Percentiles rank a stretch among this genome's conserved stretches.
These are phyloP conservation scores for Hibiscus trionum DNA, from an alignment of 345 rosid species.

Conservation along the genomic window DNA sequence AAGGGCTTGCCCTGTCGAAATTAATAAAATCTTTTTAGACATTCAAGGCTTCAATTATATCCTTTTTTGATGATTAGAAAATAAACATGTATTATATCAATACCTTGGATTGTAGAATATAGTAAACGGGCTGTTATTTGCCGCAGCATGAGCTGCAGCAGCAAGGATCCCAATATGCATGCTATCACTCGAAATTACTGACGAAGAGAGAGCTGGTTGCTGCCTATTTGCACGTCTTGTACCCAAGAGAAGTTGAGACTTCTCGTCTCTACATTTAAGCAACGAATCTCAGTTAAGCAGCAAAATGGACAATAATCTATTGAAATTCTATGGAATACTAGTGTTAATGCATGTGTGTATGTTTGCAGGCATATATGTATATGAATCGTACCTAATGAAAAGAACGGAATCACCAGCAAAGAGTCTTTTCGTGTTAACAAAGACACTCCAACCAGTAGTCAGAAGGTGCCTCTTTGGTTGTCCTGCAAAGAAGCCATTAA, in stretches of 20 bases:
- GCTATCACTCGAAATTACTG: slow-evolving; percentile 94
- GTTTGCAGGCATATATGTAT: background rate
- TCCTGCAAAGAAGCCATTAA: slow-evolving; percentile 38
- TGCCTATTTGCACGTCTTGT: slow-evolving; percentile 81
- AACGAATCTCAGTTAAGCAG: slow-evolving; percentile 10
- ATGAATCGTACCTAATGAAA: slow-evolving; percentile 57
- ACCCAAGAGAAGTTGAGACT: slow-evolving; percentile 83
- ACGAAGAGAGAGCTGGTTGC: slow-evolving; percentile 89
- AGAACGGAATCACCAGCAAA: slow-evolving; percentile 93
- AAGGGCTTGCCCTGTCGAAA: slow-evolving; percentile 78
- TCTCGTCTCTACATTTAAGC: slow-evolving; percentile 66
- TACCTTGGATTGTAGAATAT: slow-evolving; percentile 95
- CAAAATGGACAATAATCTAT: slow-evolving; percentile 5
- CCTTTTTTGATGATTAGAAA: background rate
- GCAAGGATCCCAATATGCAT: slow-evolving; percentile 99
- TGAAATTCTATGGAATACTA: background rate
- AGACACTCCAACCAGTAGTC: slow-evolving; percentile 95
- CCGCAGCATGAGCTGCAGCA: slow-evolving; percentile 98
- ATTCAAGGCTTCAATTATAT: background rate
- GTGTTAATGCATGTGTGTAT: background rate
- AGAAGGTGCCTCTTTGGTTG: slow-evolving; percentile 89
- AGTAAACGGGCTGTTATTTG: slow-evolving; percentile 85
- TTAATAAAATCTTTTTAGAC: slow-evolving; percentile 19
- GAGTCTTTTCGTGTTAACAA: slow-evolving; percentile 87
- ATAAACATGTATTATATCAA: background rate